Conservation (phyloP, 2,329 filamentous ascomycete genomes). For the Fonsecaea nubica region DNA sequence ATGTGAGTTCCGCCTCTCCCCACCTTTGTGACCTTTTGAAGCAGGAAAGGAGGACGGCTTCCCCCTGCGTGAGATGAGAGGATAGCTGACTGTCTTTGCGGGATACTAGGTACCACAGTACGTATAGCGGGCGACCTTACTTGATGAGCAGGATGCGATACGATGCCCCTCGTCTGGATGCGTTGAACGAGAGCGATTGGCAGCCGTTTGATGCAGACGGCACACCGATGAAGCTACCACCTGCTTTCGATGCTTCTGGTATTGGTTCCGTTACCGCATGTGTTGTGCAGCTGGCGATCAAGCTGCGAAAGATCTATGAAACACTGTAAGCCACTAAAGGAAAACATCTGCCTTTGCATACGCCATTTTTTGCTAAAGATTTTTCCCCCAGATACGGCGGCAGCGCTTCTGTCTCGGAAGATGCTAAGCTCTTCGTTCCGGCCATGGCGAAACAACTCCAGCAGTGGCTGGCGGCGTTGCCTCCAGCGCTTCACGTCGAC, state of each 20-base stretch:
- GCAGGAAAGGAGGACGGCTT: background rate
- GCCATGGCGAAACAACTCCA: constrained; percentile 16
- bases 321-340: background rate
- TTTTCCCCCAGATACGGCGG: constrained; percentile 2
- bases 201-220: constrained; percentile 1
- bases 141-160: constrained; percentile 16
- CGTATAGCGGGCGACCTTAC: constrained; percentile 19
- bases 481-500: constrained; percentile 1
- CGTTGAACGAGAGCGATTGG: constrained; percentile 10
- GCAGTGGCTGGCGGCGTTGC: constrained; percentile 13
- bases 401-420: background rate
- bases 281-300: constrained; percentile 12
- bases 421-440: background rate
- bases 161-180: background rate
- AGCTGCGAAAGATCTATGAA: constrained; percentile 13
- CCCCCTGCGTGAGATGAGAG: background rate
- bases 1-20: too few relatives aligned
- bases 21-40: too few relatives aligned
- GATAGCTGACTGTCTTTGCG: background rate
- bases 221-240: constrained; percentile 6
- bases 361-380: background rate
- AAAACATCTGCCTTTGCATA: background rate
- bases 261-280: constrained; percentile 9
- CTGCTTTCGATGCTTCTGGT: background rate
- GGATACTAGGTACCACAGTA: constrained; percentile 1